Base-by-base conservation (phyloP, 2,329 filamentous ascomycete genomes). In the Xylariales sp. region DNA sequence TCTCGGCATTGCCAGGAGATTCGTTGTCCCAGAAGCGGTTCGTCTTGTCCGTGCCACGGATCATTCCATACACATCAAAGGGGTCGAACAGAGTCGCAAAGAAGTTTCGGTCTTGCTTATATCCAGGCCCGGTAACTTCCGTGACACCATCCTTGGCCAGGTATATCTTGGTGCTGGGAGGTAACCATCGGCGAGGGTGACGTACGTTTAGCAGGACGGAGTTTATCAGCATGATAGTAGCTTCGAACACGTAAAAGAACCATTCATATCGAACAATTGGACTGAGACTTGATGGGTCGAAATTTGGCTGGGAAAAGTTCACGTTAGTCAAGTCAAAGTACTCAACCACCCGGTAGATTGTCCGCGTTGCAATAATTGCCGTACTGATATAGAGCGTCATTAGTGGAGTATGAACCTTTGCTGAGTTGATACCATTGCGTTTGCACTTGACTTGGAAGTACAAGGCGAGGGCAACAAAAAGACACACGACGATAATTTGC, bases 181-280 rank as follows among this genome's bases (percentile, higher is more conserved):
- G 76, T 14, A 80, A 54, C 47, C 62, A 76, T 20, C 60, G 60
- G 24, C 74, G 61, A 16, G 75, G 74, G 44, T 78, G 70, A 5
- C 67, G 57, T 3, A 63, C 27, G 41, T 77, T 79, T 53, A 74
- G 63, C 46, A 79, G 49, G 21, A 62, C 53, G 8, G 61, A 60
- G 46, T 79, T 79, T 30, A 48, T 28, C 1, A 78, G 47, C 76
- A 79, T 79, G 11, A 76, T 52, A 0, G 51, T 45, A 2, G 65
- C 70, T 56, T 81, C 76, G 41, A 79, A 79, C 15, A 78, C 62
- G 48, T 72, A 77, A 44, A 80, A 80, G 54, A 69, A 79, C 66
- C 67, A 75, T 53, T 81, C 75, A 45, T 77, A 72, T 16, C 72
- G 63, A n/a, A 78, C 42, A 16, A 76, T 56, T 0, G 70, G 65